These are phyloP conservation scores for Dalbergia oliveri DNA, from an alignment of 306 rosid genomes.

Conservation along the genomic window DNA sequence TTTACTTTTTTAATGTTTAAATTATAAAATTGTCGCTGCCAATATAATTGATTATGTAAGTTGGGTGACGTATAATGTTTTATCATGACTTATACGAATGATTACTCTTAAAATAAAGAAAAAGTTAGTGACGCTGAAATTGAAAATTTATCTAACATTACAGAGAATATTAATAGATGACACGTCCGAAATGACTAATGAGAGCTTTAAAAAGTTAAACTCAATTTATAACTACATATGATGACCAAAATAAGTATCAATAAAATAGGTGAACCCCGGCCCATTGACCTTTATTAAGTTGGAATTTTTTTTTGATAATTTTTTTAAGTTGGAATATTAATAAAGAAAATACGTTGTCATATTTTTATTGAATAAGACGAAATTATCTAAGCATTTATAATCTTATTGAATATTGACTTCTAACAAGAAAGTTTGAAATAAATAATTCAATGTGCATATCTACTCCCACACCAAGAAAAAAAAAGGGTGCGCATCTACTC, in stretches of 20 bases:
- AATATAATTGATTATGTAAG: too few species aligned
- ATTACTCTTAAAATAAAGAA: background rate
- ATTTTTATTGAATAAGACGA: background rate
- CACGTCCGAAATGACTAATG: background rate
- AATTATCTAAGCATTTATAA: background rate
- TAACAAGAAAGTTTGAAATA: background rate
- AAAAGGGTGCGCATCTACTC: constrained; percentile 38
- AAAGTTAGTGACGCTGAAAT: background rate
- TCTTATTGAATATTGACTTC: background rate
- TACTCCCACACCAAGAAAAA: too few species aligned
- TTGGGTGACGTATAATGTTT: too few species aligned
- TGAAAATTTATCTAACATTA: background rate
- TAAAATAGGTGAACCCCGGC: background rate
- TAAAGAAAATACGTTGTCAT: too few species aligned
- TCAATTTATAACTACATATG: background rate
- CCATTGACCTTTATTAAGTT: too few species aligned
- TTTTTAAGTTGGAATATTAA: background rate
- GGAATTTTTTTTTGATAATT: too few species aligned
- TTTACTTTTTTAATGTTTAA: too few species aligned
- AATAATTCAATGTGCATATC: constrained; percentile 10
- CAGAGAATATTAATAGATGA: background rate
- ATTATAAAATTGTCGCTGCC: too few species aligned
- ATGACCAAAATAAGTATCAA: background rate
- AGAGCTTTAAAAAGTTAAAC: background rate
- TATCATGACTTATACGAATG: background rate